Percentiles rank a stretch among this genome's conserved stretches.
Conservation (phyloP, 2,329 filamentous ascomycete genomes). For the Microascus cirrosus region DNA sequence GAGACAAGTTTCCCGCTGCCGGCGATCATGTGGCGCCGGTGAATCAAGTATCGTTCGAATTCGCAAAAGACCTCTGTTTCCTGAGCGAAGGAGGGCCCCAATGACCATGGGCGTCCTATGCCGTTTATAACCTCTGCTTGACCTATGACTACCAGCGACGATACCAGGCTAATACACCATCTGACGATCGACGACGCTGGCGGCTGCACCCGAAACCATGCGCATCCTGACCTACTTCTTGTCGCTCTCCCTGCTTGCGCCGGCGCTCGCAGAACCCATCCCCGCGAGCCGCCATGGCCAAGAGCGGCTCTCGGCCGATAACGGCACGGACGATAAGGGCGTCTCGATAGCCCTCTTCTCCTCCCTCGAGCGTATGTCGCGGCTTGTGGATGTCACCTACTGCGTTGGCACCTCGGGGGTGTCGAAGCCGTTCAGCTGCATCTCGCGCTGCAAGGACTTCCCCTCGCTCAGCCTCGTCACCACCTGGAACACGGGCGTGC, state of each 20-base stretch:
- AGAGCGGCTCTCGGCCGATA: background rate
- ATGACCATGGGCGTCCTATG: background rate
- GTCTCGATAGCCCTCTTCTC: slow-evolving; percentile 54
- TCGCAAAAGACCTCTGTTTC: background rate
- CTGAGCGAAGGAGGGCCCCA: background rate
- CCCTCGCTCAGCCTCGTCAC: slow-evolving; percentile 65
- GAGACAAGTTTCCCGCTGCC: background rate
- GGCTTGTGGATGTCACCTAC: slow-evolving; percentile 88
- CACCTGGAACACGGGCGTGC: slow-evolving; percentile 82
- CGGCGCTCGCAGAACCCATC: slow-evolving; percentile 2
- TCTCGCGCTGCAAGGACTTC: slow-evolving; percentile 78
- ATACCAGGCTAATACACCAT: background rate
- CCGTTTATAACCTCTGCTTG: background rate
- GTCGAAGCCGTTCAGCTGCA: slow-evolving; percentile 70
- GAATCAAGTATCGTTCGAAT: background rate
- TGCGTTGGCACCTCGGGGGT: slow-evolving; percentile 83
- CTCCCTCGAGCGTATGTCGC: slow-evolving; percentile 77
- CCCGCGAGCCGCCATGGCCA: background rate
- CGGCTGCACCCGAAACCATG: background rate
- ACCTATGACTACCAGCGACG: background rate
- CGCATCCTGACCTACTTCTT: background rate
- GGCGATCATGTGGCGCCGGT: background rate
- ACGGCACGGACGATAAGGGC: background rate
- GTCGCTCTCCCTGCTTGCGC: background rate
- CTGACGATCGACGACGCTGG: background rate